Evolutionary conservation across 345 rosid genomes (phyloP).

Genomic region (Streptanthus diversifolius): DNA sequence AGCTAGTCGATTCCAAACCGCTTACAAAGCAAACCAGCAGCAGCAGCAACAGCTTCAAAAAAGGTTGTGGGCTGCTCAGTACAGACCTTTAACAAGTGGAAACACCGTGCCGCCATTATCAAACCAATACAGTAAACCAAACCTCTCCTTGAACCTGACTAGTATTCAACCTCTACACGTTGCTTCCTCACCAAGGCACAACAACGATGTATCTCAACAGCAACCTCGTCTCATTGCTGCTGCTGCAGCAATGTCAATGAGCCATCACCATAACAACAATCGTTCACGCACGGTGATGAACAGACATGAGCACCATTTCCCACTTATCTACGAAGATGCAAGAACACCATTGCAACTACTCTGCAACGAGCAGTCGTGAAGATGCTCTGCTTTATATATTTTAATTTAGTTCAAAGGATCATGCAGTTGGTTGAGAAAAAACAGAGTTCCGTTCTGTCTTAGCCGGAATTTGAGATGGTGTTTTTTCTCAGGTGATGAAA

Average conservation of each 20-base stretch:
- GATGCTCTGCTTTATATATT: slow-evolving; percentile 16
- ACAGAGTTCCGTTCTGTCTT: slow-evolving; percentile 9
- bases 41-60: slow-evolving; percentile 43
- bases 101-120: slow-evolving; percentile 18
- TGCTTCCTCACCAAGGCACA: slow-evolving; percentile 34
- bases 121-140: slow-evolving; percentile 46
- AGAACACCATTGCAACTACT: slow-evolving; percentile 56
- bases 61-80: slow-evolving; percentile 55
- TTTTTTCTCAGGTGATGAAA: neutral
- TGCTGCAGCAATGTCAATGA: slow-evolving; percentile 38
- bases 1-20: slow-evolving; percentile 34
- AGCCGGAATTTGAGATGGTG: neutral
- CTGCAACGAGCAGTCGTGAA: slow-evolving; percentile 51
- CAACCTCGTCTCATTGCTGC: slow-evolving; percentile 44
- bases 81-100: slow-evolving; percentile 34
- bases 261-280: slow-evolving; percentile 1
- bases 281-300: slow-evolving; percentile 28
- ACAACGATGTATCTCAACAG: slow-evolving; percentile 33
- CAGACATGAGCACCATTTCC: slow-evolving; percentile 51
- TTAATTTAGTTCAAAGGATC: slow-evolving; percentile 4
- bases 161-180: slow-evolving; percentile 32
- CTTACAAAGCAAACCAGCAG: slow-evolving; percentile 39
- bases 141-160: slow-evolving; percentile 34
- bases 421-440: slow-evolving; percentile 1
- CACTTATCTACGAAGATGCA: slow-evolving; percentile 36